Conservation (phyloP, 805 yeast species). For the Schwanniomyces polymorphus region DNA sequence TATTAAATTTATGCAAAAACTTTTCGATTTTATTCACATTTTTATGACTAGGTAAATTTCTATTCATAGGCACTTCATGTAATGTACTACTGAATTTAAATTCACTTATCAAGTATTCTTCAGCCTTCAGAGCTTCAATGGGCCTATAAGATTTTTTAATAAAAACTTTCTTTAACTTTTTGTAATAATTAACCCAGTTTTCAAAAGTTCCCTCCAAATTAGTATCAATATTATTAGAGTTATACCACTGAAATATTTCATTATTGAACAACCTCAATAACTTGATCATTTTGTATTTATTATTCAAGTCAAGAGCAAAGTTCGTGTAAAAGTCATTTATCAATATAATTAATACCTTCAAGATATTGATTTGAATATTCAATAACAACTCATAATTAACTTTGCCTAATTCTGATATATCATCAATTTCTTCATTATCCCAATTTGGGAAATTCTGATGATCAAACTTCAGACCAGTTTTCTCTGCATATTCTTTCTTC, state of each 20-base stretch:
- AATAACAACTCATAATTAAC: conserved; percentile 68
- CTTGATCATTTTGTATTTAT: conserved; percentile 60
- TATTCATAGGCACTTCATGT: conserved; percentile 48
- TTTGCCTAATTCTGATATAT: conserved; percentile 42
- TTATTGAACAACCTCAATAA: conserved; percentile 66
- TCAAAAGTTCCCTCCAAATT: conserved; percentile 37
- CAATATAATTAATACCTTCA: conserved; percentile 73
- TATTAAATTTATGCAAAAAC: conserved; percentile 65
- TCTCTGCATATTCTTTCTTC: conserved; percentile 26
- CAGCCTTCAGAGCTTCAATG: conserved; percentile 37
- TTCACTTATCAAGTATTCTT: conserved; percentile 35
- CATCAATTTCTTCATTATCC: conserved; percentile 42
- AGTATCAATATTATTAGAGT: conserved; percentile 39
- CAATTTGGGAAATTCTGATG: conserved; percentile 56
- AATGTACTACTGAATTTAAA: conserved; percentile 41
- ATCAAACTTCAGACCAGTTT: conserved; percentile 10
- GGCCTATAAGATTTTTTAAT: conserved; percentile 74
- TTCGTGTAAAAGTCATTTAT: conserved; percentile 73
- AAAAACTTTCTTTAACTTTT: conserved; percentile 65
- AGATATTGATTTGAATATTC: conserved; percentile 77
- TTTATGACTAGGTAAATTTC: conserved; percentile 44
- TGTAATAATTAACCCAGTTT: conserved; percentile 49
- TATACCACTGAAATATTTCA: conserved; percentile 55
- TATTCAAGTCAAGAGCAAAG: conserved; percentile 65
- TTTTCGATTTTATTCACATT: conserved; percentile 53